Base-by-base conservation (phyloP, 495 filamentous ascomycete genomes). In the Immersiella caudata region DNA sequence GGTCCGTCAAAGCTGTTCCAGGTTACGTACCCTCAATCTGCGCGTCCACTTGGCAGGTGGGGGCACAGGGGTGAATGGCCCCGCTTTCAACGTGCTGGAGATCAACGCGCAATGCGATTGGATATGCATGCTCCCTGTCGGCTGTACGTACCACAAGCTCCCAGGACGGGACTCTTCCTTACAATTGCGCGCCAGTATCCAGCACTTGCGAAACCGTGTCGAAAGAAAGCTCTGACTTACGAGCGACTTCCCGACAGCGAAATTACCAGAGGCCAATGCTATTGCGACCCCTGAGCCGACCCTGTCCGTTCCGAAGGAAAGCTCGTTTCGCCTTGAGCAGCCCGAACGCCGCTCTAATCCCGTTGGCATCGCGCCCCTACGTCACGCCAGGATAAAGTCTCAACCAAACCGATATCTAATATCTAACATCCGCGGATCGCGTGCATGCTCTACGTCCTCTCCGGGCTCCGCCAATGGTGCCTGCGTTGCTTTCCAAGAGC, bases 391-490 rank as follows among this genome's bases (percentile, higher is more conserved):
- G 25, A 59, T 58, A n/a, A 20, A 14, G 18, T 14, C n/a, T 51
- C 21, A 12, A 54, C 40, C 56, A 6, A n/a, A 2, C 26, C 56
- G 22, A 33, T 14, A 22, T 59, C 56, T 55, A n/a, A 26, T 22
- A 55, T 24, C 52, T n/a, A 26, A 55, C 56, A n/a, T 11, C 25
- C 56, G 1, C 24, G 56, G 22, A 59, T 22, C 33, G 21, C 6
- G 50, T 73, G 64, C 65, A 66, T 69, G 71, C 57, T 60, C 14
- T 51, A 22, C 24, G 36, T 59, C 40, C 36, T 50, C 57, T 52
- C n/a, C n/a, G 61, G 24, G 25, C 62, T 65, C 52, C 67, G 40
- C 68, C 69, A 68, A 75, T 76, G 73, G 71, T 76, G 69, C 71
- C 70, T 27, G 61, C 29, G 51, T 58, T 57, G 25, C 33, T 46